These are phyloP conservation scores for Aureobasidium sp. DNA, from an alignment of 2,329 filamentous ascomycete genomes.

Conservation along the genomic window DNA sequence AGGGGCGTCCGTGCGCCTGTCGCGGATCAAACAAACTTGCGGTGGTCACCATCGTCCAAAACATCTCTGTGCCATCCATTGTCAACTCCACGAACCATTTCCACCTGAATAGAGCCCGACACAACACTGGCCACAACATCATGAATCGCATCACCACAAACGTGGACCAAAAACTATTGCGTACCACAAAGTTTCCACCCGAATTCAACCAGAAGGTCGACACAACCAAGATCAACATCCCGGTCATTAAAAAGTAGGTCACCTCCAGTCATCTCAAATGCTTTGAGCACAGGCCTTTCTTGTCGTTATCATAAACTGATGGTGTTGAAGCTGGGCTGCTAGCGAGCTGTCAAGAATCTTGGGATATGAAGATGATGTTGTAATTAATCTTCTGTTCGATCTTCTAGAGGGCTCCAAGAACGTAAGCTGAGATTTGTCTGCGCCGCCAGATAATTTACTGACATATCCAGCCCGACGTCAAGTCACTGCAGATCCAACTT, in stretches of 20 bases:
- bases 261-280: not conserved
- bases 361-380: constrained; percentile 90
- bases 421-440: constrained; percentile 47
- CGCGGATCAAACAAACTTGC: not conserved
- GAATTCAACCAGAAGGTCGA: constrained; percentile 96
- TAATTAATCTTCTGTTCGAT: constrained; percentile 75
- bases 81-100: not conserved
- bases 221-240: constrained; percentile 92
- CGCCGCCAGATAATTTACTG: not conserved
- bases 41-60: not conserved
- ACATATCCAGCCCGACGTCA: constrained; percentile 74
- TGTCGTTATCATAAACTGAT: not conserved
- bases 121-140: not conserved
- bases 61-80: not conserved
- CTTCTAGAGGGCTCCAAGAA: constrained; percentile 65
- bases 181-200: constrained; percentile 85
- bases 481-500: constrained; percentile 87
- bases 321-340: constrained; percentile 72
- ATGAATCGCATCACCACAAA: constrained; percentile 48
- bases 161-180: constrained; percentile 82
- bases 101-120: not conserved
- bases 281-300: not conserved
- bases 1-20: not conserved
- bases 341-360: constrained; percentile 80
- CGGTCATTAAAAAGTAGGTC: constrained; percentile 94